phyloP scores from a whole-genome alignment of 2,329 filamentous ascomycete genomes.

The Fusarium avenaceum region DNA sequence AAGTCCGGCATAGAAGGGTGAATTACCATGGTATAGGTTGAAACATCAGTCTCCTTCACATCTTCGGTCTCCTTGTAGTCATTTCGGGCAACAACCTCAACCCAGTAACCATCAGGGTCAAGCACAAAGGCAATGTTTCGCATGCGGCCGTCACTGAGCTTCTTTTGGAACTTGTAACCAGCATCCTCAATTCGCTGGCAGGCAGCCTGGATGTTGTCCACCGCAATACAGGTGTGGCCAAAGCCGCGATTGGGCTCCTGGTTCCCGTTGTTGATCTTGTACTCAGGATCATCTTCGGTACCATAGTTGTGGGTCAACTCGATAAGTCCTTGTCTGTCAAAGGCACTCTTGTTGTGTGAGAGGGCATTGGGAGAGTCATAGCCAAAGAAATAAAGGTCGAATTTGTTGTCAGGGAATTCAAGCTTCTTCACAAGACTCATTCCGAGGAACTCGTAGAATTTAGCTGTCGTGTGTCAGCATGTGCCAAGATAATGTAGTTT shows the following conservation, averaged over 20 bases:
- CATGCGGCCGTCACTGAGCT: constrained; percentile 89
- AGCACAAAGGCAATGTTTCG: constrained; percentile 89
- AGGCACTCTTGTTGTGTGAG: constrained; percentile 78
- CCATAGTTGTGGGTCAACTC: constrained; percentile 90
- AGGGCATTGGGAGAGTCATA: constrained; percentile 83
- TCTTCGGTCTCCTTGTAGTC: constrained; percentile 78
- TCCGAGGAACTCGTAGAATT: constrained; percentile 95
- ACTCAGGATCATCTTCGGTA: constrained; percentile 86
- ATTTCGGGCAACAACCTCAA: constrained; percentile 84
- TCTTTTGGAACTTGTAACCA: constrained; percentile 96
- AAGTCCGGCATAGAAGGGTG: not conserved
- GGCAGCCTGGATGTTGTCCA: constrained; percentile 88
- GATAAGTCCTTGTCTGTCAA: constrained; percentile 89
- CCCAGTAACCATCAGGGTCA: constrained; percentile 90
- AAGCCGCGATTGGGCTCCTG: constrained; percentile 87
- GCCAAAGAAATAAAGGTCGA: constrained; percentile 94
- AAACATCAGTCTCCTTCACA: constrained; percentile 78
- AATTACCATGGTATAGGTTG: constrained; percentile 78
- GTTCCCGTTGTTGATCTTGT: constrained; percentile 89
- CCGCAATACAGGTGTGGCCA: constrained; percentile 86
- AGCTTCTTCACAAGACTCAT: constrained; percentile 87
- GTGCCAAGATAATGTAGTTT: not conserved
- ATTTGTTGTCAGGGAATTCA: constrained; percentile 87
- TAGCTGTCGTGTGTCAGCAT: constrained; percentile 65
- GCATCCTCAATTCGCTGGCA: constrained; percentile 91